Percentiles rank a stretch among this genome's conserved stretches.
phyloP scores from a whole-genome alignment of 1,139 yeast genomes.

The Lodderomyces metapsilosis region DNA sequence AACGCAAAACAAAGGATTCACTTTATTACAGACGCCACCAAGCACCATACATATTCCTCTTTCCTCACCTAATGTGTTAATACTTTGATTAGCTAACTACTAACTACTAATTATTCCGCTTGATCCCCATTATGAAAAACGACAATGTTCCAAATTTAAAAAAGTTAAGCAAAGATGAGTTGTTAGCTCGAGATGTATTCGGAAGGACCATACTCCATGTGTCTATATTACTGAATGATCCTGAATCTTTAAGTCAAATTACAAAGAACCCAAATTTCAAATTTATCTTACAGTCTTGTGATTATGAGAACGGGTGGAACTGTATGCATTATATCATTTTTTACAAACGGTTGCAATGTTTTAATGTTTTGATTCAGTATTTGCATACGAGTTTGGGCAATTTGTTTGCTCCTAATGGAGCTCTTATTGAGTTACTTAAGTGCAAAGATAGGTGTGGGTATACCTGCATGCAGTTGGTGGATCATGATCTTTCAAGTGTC shows the following conservation, averaged over 20 bases:
- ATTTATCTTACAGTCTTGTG: conserved; percentile 43
- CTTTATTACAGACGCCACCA: not conserved
- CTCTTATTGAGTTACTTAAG: conserved; percentile 41
- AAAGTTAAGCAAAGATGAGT: conserved; percentile 39
- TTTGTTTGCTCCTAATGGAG: conserved; percentile 20
- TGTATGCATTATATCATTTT: conserved; percentile 70
- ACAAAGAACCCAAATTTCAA: conserved; percentile 46
- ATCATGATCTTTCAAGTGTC: conserved; percentile 41
- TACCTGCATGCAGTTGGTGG: conserved; percentile 61
- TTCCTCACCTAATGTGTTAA: not conserved
- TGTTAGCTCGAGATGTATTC: conserved; percentile 60
- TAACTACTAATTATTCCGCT: conserved; percentile 4
- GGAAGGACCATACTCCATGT: conserved; percentile 72
- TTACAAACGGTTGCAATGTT: conserved; percentile 58
- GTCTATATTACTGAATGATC: conserved; percentile 51
- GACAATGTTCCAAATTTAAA: conserved; percentile 12
- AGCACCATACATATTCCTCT: not conserved
- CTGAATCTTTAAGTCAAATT: conserved; percentile 41
- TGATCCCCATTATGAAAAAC: conserved; percentile 12
- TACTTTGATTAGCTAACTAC: not conserved
- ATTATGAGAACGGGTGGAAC: conserved; percentile 82
- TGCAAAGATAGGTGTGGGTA: conserved; percentile 66
- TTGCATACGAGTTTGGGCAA: conserved; percentile 19
- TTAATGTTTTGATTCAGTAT: conserved; percentile 47
- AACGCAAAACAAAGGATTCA: not conserved